Evolutionary conservation across 768 basidiomycete species (phyloP), one percentile per base, ranked within the genome.

Genomic region (Mycena sanguinolenta): DNA sequence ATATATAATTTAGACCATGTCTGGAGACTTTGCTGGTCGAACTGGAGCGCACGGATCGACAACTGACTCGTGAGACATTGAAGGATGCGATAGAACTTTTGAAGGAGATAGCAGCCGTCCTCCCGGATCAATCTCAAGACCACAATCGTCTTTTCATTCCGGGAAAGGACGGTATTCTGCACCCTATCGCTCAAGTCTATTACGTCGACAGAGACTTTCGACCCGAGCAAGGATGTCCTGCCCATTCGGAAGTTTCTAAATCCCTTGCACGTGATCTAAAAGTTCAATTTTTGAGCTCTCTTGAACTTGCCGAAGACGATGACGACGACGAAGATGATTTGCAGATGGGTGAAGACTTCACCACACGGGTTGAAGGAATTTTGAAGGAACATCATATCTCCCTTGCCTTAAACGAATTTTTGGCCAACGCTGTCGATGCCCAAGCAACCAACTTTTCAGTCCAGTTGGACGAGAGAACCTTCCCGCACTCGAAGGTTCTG

Each of bases 351-450:
- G 79, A 81, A 67, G 77, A 77, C 38, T 70, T 80, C 7, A 73
- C 72, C 9, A 74, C 59, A 8, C 69, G 80, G 12, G 77, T 81
- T 23, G 46, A 65, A 13, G 60, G 72, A 12, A 73, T 79, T 19
- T 63, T 81, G 50, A 66, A 69, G 25, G 72, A 76, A 27, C 79
- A 81, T 50, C 58, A 69, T 17, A 66, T 74, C 9, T 55, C 74
- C 3, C 73, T 77, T 39, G 74, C 77, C 0, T 64, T 77, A 36
- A 76, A 74, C 63, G 79, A 81, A 62, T 78, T 77, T 49, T 36
- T 81, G 25, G 80, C 80, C 8, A 81, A 81, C 34, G 79, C 79
- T 0, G 68, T 71, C 32, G 80, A 81, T 55, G 80, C 80, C 0
- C 65, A 67, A 23, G 79, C 79, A 0, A 67, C 14, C 6, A 36